phyloP scores from a whole-genome alignment of 1,139 yeast species.

The Taphrina communis region DNA sequence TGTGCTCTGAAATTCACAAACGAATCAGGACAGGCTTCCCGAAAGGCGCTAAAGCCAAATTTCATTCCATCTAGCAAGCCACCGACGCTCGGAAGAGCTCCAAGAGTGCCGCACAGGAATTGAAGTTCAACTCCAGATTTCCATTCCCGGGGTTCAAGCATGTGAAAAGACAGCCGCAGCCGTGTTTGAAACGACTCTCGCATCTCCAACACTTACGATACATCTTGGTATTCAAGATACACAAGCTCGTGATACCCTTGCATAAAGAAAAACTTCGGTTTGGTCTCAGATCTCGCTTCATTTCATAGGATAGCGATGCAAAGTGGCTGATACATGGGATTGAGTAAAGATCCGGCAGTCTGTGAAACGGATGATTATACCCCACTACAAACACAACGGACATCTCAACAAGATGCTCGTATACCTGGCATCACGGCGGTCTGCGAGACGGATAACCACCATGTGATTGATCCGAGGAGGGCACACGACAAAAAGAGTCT shows the following conservation, averaged over 20 bases:
- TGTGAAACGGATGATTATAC: conserved; percentile 29
- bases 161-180: background rate
- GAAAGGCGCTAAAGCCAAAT: background rate
- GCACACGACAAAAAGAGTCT: conserved; percentile 11
- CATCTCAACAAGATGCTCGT: background rate
- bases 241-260: too few species aligned
- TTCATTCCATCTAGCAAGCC: background rate
- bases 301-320: background rate
- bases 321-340: background rate
- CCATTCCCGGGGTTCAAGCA: conserved; percentile 1
- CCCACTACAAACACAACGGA: conserved; percentile 2
- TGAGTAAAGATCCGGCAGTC: conserved; percentile 8
- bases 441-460: conserved; percentile 16
- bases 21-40: background rate
- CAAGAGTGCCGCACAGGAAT: background rate
- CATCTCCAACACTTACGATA: background rate
- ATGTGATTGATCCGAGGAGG: background rate
- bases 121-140: background rate
- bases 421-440: conserved; percentile 1
- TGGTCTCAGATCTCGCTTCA: background rate
- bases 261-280: too few species aligned
- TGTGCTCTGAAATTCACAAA: background rate
- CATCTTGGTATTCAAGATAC: too few species aligned
- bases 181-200: background rate
- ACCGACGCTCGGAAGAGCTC: background rate